These are phyloP conservation scores for Ceratobasidium papillatum DNA, from an alignment of 1,284 basidiomycete species.

Conservation along the genomic window DNA sequence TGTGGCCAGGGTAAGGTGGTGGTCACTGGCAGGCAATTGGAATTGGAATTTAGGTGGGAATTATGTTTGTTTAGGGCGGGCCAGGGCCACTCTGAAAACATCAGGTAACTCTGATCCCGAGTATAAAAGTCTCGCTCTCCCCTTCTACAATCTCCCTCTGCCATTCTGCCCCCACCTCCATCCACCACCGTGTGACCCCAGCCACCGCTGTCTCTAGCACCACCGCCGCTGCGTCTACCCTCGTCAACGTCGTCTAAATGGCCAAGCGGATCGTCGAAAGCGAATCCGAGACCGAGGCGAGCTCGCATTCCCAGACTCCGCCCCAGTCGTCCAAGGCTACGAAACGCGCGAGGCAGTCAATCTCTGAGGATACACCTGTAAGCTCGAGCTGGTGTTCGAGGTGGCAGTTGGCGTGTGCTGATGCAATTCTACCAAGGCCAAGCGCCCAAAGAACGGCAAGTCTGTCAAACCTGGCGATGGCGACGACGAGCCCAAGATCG, in stretches of 20 bases:
- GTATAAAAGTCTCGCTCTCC: conserved; percentile 44
- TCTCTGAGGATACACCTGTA: conserved; percentile 43
- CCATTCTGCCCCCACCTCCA: conserved; percentile 3
- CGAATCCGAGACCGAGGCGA: conserved; percentile 20
- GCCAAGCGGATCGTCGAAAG: conserved; percentile 15
- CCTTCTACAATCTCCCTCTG: conserved; percentile 45
- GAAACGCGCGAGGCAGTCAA: conserved; percentile 39
- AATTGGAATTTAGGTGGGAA: conserved; percentile 51
- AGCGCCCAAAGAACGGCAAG: conserved; percentile 32
- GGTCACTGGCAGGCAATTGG: background rate
- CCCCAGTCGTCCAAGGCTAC: conserved; percentile 27
- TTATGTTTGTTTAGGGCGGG: conserved; percentile 65
- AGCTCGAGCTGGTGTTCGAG: conserved; percentile 39
- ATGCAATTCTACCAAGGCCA: conserved; percentile 21
- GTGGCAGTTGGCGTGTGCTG: conserved; percentile 2
- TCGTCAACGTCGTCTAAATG: background rate
- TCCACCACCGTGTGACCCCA: conserved; percentile 8
- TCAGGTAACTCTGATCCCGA: conserved; percentile 53
- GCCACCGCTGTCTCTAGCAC: conserved; percentile 54
- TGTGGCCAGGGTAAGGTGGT: conserved; percentile 16
- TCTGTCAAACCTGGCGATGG: background rate
- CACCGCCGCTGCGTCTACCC: background rate
- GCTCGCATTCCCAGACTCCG: background rate
- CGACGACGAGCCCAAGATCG: conserved; percentile 42
- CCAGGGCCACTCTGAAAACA: conserved; percentile 44